phyloP scores from a whole-genome alignment of 2,329 filamentous ascomycete species.

The Fusarium phyllophilum region DNA sequence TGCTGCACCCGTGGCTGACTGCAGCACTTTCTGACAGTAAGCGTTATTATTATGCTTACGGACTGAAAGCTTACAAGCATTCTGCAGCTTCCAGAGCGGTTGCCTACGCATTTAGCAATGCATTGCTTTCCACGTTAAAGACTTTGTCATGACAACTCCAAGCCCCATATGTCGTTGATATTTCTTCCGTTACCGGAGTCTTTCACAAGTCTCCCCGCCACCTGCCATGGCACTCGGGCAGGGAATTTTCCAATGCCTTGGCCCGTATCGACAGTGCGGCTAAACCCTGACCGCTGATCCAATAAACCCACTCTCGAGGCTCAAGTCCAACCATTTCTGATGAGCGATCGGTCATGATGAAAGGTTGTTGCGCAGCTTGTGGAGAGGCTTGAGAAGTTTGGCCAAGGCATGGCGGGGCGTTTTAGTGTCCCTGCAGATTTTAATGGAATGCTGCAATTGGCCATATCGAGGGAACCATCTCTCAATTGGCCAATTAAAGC shows the following conservation, averaged over 20 bases:
- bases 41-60: not conserved
- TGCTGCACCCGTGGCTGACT: not conserved
- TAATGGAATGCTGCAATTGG: constrained; percentile 35
- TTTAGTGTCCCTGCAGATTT: constrained; percentile 42
- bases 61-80: constrained; percentile 1
- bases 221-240: not conserved
- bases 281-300: constrained; percentile 43
- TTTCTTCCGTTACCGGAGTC: constrained; percentile 11
- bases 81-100: constrained; percentile 16
- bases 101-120: not conserved
- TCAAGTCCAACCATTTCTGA: constrained; percentile 29
- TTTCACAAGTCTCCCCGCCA: constrained; percentile 13
- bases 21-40: not conserved
- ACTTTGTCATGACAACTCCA: constrained; percentile 33
- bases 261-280: constrained; percentile 11
- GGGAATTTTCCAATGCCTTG: constrained; percentile 1
- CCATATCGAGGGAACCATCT: constrained; percentile 2
- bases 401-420: constrained; percentile 40
- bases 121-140: not conserved
- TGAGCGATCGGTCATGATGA: constrained; percentile 37
- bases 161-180: not conserved
- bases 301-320: constrained; percentile 33
- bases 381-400: constrained; percentile 42
- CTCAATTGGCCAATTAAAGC: constrained; percentile 42
- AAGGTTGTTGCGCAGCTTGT: constrained; percentile 36